phyloP scores from a whole-genome alignment of 1,284 basidiomycete genomes.

The Dichomitus squalens region DNA sequence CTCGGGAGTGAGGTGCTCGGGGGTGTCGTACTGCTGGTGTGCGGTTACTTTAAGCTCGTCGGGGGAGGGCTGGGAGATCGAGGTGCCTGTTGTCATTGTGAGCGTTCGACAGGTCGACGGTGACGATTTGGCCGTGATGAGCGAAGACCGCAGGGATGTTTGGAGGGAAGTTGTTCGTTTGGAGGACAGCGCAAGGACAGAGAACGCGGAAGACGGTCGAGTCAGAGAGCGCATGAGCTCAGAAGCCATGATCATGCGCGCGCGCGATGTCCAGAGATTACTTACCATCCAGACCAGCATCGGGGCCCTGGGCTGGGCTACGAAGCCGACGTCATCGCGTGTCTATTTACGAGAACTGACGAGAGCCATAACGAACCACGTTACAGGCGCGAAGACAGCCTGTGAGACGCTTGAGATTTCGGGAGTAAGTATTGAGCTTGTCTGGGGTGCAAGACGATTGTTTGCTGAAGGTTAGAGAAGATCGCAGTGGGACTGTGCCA shows the following conservation, averaged over 20 bases:
- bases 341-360: too few species aligned
- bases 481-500: too few species aligned
- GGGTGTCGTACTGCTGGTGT: conserved; percentile 76
- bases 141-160: neutral
- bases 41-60: conserved; percentile 67
- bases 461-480: too few species aligned
- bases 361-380: too few species aligned
- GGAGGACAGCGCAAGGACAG: neutral
- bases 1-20: conserved; percentile 59
- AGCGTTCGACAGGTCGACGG: neutral
- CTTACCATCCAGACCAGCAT: too few species aligned
- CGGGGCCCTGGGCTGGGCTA: too few species aligned
- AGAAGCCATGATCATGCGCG: neutral
- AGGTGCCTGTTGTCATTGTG: conserved; percentile 21
- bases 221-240: conserved; percentile 16
- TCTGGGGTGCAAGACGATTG: too few species aligned
- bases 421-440: too few species aligned
- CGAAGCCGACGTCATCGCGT: neutral
- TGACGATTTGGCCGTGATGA: neutral
- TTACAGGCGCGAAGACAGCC: too few species aligned
- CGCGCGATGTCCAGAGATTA: neutral
- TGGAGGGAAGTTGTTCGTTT: neutral
- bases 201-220: conserved; percentile 3
- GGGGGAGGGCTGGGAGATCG: conserved; percentile 33
- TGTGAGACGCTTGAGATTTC: too few species aligned